These are phyloP conservation scores for Macrophomina tecta DNA, from an alignment of 2,329 filamentous ascomycete species.

Conservation along the genomic window DNA sequence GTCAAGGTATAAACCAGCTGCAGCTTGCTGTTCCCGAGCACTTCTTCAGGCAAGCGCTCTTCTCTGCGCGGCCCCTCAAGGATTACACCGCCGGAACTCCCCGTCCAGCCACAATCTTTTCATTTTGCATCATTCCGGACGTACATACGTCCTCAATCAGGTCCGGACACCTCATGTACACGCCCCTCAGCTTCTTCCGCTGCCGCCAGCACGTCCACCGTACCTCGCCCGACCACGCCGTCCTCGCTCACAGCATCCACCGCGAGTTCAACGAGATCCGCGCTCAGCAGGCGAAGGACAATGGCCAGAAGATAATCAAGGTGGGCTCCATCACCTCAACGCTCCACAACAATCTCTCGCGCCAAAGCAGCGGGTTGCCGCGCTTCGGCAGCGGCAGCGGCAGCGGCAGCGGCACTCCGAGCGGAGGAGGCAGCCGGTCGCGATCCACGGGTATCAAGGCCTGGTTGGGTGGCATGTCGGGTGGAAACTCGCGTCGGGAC, in stretches of 20 bases:
- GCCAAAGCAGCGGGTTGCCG: constrained; percentile 4
- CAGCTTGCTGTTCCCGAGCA: constrained; percentile 45
- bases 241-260: constrained; percentile 53
- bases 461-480: constrained; percentile 13
- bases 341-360: background rate
- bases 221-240: constrained; percentile 53
- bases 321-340: background rate
- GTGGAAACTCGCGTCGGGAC: constrained; percentile 10
- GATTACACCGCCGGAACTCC: constrained; percentile 29
- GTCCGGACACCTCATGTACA: constrained; percentile 39
- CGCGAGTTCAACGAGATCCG: constrained; percentile 49
- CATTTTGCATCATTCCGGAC: constrained; percentile 53
- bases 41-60: constrained; percentile 50
- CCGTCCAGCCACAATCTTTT: constrained; percentile 28
- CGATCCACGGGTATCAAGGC: constrained; percentile 24
- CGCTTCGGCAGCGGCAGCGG: background rate
- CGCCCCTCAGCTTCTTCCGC: constrained; percentile 54
- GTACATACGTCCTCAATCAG: constrained; percentile 45
- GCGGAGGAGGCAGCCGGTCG: background rate
- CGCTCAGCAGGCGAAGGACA: constrained; percentile 5
- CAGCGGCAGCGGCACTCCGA: background rate
- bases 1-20: constrained; percentile 39
- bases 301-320: constrained; percentile 23
- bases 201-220: constrained; percentile 51
- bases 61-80: constrained; percentile 50